Evolutionary conservation across 2,329 filamentous ascomycete species (phyloP), one percentile per base, ranked within the genome.

Genomic region (Mycosphaerelloides madeirae): DNA sequence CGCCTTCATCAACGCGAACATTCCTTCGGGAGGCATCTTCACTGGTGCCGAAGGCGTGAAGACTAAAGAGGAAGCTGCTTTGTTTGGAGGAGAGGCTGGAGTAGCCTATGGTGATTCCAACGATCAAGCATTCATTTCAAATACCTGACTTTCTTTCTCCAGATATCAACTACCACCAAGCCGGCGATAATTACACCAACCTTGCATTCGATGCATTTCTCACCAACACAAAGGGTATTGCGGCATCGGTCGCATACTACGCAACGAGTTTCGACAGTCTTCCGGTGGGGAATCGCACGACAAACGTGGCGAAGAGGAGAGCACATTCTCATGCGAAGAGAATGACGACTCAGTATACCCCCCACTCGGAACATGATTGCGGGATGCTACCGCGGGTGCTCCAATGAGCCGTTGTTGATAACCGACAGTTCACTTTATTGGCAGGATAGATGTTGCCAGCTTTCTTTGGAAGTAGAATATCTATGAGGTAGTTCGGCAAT

Each of bases 1-100:
- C 39, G 83, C 80, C 1, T 90, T 91, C 69, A 83, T 89, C 57
- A 74, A 79, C 20, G 44, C 35, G 12, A 59, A 54, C 12, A 87
- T 90, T 32, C 83, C 86, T 0, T 79, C 79, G 1, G 85, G 86
- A 18, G 86, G 86, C 22, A 79, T 90, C 49, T 84, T 85, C 43
- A 88, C 85, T 2, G 86, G 86, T 31, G 86, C 86, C 1, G 85
- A 90, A 65, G 83, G 78, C 11, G 64, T 86, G 67, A 90, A 89
- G 77, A 87, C 84, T 0, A 67, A 74, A 38, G 74, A 80, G 28
- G 83, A 90, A 61, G 77, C 67, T 2, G 70, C 68, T 31, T 67
- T 80, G 66, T 91, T 88, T 62, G 85, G 86, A n/a, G 86, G 86
- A 29, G 70, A 73, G 49, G 82, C 80, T 1, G 84, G 74, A 31